phyloP scores from a whole-genome alignment of 148 eudicot species.

The Talinum fruticosum region DNA sequence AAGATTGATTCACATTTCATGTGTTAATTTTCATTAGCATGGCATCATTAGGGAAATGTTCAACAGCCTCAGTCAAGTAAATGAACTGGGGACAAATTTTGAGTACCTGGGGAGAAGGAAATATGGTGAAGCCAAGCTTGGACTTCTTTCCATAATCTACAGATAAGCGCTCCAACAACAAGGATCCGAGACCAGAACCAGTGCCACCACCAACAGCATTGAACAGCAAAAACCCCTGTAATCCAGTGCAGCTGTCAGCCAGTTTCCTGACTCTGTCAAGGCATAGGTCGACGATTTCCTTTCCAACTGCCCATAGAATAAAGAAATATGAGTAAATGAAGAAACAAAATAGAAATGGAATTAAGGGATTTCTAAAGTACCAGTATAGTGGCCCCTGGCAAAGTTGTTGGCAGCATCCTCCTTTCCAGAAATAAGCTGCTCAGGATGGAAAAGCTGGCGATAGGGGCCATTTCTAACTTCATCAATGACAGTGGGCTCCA shows the following conservation, averaged over 20 bases:
- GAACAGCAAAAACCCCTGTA: constrained; percentile 60
- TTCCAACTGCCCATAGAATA: constrained; percentile 36
- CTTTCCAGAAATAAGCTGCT: constrained; percentile 57
- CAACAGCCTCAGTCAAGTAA: too few species aligned
- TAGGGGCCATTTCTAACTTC: constrained; percentile 49
- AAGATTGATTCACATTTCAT: too few species aligned
- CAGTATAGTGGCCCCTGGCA: constrained; percentile 60
- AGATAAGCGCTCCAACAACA: constrained; percentile 53
- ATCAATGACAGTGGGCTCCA: constrained; percentile 60
- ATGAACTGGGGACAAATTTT: not conserved
- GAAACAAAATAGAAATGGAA: too few species aligned
- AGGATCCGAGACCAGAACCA: constrained; percentile 59
- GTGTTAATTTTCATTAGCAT: too few species aligned
- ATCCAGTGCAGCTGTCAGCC: constrained; percentile 57
- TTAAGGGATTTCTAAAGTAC: too few species aligned
- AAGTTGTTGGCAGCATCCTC: constrained; percentile 64
- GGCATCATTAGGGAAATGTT: too few species aligned
- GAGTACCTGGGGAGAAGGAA: constrained; percentile 69
- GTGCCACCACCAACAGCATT: constrained; percentile 64
- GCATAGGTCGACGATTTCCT: constrained; percentile 54
- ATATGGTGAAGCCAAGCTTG: constrained; percentile 59
- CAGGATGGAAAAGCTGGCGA: constrained; percentile 63
- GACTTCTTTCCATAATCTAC: constrained; percentile 63
- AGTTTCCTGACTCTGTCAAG: constrained; percentile 55
- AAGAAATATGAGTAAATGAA: not conserved